Evolutionary conservation across 371 early-diverging fungal genomes (phyloP).

Genomic region (Mucor circinelloides): DNA sequence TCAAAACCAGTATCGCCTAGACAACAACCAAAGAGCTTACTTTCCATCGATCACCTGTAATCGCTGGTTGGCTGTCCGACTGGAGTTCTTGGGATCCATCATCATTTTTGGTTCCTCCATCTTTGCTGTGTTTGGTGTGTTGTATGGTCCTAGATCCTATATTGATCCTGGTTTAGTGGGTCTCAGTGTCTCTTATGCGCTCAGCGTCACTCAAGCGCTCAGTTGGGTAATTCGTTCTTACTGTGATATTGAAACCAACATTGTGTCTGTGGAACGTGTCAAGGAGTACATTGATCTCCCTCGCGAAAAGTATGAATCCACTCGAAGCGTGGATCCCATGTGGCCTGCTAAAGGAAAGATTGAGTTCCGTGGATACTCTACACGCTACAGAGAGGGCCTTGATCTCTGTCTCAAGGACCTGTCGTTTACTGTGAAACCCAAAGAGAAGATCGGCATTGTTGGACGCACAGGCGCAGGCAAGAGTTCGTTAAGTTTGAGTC

Average conservation of each 20-base stretch:
- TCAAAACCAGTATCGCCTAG: conserved; percentile 73
- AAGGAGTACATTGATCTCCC: conserved; percentile 85
- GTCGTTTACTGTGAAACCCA: conserved; percentile 60
- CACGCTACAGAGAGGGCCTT: conserved; percentile 74
- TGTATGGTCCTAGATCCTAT: conserved; percentile 31
- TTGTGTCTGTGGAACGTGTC: conserved; percentile 87
- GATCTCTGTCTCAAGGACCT: conserved; percentile 70
- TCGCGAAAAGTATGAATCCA: conserved; percentile 74
- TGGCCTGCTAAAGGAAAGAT: conserved; percentile 71
- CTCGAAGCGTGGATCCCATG: conserved; percentile 40
- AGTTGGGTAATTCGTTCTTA: conserved; percentile 81
- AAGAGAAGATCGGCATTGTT: conserved; percentile 83
- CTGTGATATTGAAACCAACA: conserved; percentile 65
- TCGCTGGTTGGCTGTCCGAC: conserved; percentile 93
- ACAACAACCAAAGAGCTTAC: conserved; percentile 80
- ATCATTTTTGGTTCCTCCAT: conserved; percentile 69
- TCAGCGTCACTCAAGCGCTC: conserved; percentile 80
- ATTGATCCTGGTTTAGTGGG: conserved; percentile 83
- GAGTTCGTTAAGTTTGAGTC: conserved; percentile 78
- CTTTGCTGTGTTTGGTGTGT: conserved; percentile 63
- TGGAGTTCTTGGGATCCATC: conserved; percentile 74
- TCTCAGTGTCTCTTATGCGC: conserved; percentile 83
- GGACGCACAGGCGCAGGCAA: conserved; percentile 85
- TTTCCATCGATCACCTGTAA: conserved; percentile 80
- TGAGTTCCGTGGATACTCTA: conserved; percentile 66